Percentiles rank a stretch among this genome's conserved stretches.
phyloP scores from a whole-genome alignment of 169 alveolate species.

The Plasmodium blacklocki region DNA sequence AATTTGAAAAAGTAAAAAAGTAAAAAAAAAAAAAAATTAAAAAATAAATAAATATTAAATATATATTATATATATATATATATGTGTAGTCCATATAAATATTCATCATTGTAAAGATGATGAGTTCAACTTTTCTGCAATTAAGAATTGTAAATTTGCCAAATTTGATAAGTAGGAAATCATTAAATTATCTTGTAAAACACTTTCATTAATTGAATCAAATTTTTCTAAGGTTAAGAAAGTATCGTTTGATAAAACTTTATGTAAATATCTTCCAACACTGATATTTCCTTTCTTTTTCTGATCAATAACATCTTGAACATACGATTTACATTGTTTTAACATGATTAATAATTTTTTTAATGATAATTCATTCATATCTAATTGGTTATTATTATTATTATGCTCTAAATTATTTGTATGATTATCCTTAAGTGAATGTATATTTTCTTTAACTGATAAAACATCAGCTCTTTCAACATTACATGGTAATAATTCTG shows the following conservation, averaged over 20 bases:
- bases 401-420: constrained; percentile 23
- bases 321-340: constrained; percentile 75
- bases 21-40: no score
- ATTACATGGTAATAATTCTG: constrained; percentile 82
- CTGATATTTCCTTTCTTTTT: constrained; percentile 83
- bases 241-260: constrained; percentile 84
- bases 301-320: constrained; percentile 78
- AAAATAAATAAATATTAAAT: no score
- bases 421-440: constrained; percentile 18
- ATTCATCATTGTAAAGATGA: constrained; percentile 77
- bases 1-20: no score
- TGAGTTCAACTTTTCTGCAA: constrained; percentile 89
- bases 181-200: constrained; percentile 91
- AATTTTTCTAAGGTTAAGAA: constrained; percentile 81
- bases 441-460: constrained; percentile 19
- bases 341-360: constrained; percentile 73
- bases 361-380: constrained; percentile 76
- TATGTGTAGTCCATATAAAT: no score
- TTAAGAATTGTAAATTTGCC: constrained; percentile 89
- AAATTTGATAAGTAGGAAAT: constrained; percentile 84
- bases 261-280: constrained; percentile 87
- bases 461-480: constrained; percentile 69
- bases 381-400: constrained; percentile 24
- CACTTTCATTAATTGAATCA: constrained; percentile 88
- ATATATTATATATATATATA: no score